Conservation (phyloP, 2,329 filamentous ascomycete genomes). For the Cladosporium austrohemisphaericum region DNA sequence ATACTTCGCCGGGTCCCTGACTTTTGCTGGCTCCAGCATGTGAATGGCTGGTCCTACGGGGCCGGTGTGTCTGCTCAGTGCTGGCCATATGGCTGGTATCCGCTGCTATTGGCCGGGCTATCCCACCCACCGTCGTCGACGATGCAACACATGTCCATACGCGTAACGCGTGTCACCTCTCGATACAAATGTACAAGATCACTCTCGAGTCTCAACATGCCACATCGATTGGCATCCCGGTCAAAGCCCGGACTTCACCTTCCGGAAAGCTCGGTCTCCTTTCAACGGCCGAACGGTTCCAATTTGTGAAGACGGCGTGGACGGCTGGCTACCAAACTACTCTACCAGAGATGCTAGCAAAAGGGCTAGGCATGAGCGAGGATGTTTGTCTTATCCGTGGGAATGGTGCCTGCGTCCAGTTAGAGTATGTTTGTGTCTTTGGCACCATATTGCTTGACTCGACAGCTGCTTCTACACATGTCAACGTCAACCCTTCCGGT, state of each 20-base stretch:
- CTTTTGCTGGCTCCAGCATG: background rate
- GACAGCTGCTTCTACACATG: too few relatives aligned
- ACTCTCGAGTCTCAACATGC: background rate
- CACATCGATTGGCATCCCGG: background rate
- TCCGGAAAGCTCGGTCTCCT: background rate
- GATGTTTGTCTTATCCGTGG: too few relatives aligned
- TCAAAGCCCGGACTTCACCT: conserved; percentile 1
- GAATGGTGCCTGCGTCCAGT: too few relatives aligned
- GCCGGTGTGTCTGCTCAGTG: conserved; percentile 1
- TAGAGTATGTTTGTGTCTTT: too few relatives aligned
- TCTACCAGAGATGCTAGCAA: background rate
- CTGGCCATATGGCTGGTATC: background rate
- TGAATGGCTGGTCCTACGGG: background rate
- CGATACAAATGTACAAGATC: background rate
- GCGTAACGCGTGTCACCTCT: background rate
- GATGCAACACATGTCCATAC: background rate
- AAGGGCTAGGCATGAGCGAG: too few relatives aligned
- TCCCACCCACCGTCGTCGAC: background rate
- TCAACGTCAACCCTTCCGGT: too few relatives aligned
- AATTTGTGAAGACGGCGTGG: conserved; percentile 4
- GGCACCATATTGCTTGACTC: too few relatives aligned
- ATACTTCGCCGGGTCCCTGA: background rate
- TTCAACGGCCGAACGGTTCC: conserved; percentile 4
- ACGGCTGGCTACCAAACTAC: too few relatives aligned
- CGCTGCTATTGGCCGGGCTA: background rate